These are phyloP conservation scores for Podospora pseudoanserina DNA, from an alignment of 495 filamentous ascomycete species.

Conservation along the genomic window DNA sequence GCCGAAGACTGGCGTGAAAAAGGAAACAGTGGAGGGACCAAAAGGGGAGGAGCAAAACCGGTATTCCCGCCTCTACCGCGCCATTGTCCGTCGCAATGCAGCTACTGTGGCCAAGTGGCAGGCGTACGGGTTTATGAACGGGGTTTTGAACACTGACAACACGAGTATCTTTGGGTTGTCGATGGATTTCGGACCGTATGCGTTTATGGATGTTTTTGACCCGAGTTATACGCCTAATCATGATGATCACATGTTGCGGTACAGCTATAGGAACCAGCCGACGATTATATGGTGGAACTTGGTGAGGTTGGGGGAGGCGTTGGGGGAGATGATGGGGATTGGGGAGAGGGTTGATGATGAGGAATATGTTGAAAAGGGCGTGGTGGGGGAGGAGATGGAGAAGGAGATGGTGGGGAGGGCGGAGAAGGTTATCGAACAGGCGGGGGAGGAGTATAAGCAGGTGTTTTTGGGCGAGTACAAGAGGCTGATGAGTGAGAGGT, in stretches of 20 bases:
- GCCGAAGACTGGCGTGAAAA: slow-evolving; percentile 45
- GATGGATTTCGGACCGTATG: slow-evolving; percentile 94
- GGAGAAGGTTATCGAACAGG: slow-evolving; percentile 71
- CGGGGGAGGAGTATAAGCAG: slow-evolving; percentile 79
- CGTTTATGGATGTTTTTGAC: slow-evolving; percentile 94
- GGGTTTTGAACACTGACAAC: slow-evolving; percentile 92
- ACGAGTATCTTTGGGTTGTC: slow-evolving; percentile 84
- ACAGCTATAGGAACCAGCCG: slow-evolving; percentile 90
- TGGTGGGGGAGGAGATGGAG: slow-evolving; percentile 55
- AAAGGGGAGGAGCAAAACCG: slow-evolving; percentile 70
- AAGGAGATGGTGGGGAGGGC: neutral
- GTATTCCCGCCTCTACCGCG: slow-evolving; percentile 81
- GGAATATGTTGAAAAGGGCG: slow-evolving; percentile 64
- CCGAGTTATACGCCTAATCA: slow-evolving; percentile 95
- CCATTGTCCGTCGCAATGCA: slow-evolving; percentile 82
- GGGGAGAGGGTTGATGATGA: slow-evolving; percentile 63
- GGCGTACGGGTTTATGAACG: slow-evolving; percentile 96
- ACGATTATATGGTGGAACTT: slow-evolving; percentile 99
- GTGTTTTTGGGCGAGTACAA: slow-evolving; percentile 87
- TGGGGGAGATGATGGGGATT: slow-evolving; percentile 82
- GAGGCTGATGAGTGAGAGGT: slow-evolving; percentile 67
- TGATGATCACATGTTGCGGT: slow-evolving; percentile 82
- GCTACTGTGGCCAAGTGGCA: slow-evolving; percentile 91
- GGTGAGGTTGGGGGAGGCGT: slow-evolving; percentile 82
- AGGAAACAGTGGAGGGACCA: slow-evolving; percentile 60